Conservation (phyloP, 441 rosid species). For the Iberis amara region DNA sequence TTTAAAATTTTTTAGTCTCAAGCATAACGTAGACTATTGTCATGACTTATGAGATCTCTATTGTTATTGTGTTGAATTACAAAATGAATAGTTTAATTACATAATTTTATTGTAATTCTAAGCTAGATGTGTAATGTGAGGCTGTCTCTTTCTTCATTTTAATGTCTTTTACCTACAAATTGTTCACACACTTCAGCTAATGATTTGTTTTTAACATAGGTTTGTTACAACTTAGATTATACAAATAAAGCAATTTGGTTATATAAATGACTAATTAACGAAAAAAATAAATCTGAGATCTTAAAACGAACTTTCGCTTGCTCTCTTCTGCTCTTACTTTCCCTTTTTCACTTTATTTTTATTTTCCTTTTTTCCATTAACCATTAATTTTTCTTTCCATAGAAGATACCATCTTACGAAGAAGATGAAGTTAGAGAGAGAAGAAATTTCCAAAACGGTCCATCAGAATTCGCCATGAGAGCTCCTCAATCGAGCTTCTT, state of each 20-base stretch:
- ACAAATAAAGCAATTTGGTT: background rate
- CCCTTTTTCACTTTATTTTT: slow-evolving; percentile 1
- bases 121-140: slow-evolving; percentile 19
- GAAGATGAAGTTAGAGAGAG: slow-evolving; percentile 44
- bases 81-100: too few species aligned
- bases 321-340: slow-evolving; percentile 24
- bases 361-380: background rate
- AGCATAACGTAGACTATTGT: too few species aligned
- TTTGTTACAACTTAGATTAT: background rate
- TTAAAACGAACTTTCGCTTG: slow-evolving; percentile 50
- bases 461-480: slow-evolving; percentile 54
- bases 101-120: too few species aligned
- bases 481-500: slow-evolving; percentile 28
- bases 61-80: too few species aligned
- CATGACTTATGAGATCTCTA: too few species aligned
- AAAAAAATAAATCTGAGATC: slow-evolving; percentile 57
- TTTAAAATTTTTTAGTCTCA: too few species aligned
- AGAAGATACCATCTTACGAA: background rate
- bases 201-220: background rate
- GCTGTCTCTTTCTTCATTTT: slow-evolving; percentile 11
- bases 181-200: slow-evolving; percentile 2
- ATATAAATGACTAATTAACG: background rate
- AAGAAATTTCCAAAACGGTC: slow-evolving; percentile 24
- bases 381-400: slow-evolving; percentile 10
- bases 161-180: slow-evolving; percentile 23